Evolutionary conservation across 768 basidiomycete genomes (phyloP), one percentile per base, ranked within the genome.

Genomic region (Hericium rajendrae): DNA sequence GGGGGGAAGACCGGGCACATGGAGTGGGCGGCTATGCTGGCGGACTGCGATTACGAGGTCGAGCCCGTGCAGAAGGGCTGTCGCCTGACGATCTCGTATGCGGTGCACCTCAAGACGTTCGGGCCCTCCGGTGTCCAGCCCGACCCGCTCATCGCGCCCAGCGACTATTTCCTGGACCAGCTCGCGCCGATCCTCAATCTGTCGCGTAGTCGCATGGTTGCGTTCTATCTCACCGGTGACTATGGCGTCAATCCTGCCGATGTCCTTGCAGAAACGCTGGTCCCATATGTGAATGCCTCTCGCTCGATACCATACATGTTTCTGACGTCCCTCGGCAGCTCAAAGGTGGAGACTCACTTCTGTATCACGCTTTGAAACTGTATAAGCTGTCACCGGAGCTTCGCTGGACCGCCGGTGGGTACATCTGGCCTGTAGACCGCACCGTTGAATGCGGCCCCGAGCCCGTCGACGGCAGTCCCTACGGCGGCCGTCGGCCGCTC

Each of bases 321-420:
- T 28, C 57, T 61, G 38, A 56, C 39, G 46, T 43, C 20, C 6
- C 13, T 13, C 12, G 32, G 41, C 64, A 91, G 89, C 70, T 91
- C 51, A 89, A 87, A 71, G 88, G 86, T 38, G 83, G 83, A 20
- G 89, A 91, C 64, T 82, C 84, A 4, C 68, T 88, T 37, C 69
- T 91, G 8, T 89, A 88, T 67, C 85, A 88, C 53, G 85, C 88
- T 2, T 71, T 91, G 67, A 88, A 86, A 68, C 69, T 85, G 40
- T 88, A 83, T 74, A 89, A 89, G 59, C 80, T 91, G 49, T 69
- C 72, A 1, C 86, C 87, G 0, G 86, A 86, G 59, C 76, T 91
- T 1, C 86, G 86, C 58, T 91, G 87, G 85, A 82, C 84, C 16
- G 89, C 90, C 37, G 88, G 88, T 2, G 88, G 88, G 18, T 90